Conservation (phyloP, 306 rosid genomes). For the Mimosa pudica region DNA sequence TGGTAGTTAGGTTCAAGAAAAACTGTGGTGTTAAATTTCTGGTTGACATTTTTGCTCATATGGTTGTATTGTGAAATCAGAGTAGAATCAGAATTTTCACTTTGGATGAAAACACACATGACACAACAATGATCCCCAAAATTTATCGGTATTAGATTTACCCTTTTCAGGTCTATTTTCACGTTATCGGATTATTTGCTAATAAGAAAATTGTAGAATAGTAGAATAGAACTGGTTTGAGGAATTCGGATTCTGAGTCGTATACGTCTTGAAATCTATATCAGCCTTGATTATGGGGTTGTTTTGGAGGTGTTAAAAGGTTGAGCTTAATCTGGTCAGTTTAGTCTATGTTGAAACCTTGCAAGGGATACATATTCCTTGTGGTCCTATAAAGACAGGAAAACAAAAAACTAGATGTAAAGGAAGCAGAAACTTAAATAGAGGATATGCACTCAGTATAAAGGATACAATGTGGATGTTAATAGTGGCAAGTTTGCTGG, state of each 20-base stretch:
- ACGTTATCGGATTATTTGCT: background rate
- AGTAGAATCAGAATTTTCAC: conserved; percentile 2
- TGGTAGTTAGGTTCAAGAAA: background rate
- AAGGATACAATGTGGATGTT: conserved; percentile 7
- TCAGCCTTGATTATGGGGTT: background rate
- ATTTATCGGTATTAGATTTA: conserved; percentile 5
- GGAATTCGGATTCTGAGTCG: conserved; percentile 28
- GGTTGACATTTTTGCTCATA: background rate
- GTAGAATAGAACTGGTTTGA: background rate
- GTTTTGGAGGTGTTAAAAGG: conserved; percentile 14
- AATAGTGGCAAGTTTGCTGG: conserved; percentile 6
- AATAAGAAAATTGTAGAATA: background rate
- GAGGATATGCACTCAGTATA: background rate
- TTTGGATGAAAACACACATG: background rate
- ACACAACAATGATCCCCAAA: background rate
- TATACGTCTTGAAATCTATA: background rate
- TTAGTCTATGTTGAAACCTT: background rate
- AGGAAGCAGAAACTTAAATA: background rate
- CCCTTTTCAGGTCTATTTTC: background rate
- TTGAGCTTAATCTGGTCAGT: conserved; percentile 1
- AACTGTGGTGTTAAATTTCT: no score
- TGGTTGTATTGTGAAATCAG: conserved; percentile 11
- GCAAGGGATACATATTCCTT: background rate
- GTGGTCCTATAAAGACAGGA: background rate
- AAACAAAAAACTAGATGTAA: background rate